Evolutionary conservation across 1,284 basidiomycete genomes (phyloP).

Genomic region (Takashimella koratensis): DNA sequence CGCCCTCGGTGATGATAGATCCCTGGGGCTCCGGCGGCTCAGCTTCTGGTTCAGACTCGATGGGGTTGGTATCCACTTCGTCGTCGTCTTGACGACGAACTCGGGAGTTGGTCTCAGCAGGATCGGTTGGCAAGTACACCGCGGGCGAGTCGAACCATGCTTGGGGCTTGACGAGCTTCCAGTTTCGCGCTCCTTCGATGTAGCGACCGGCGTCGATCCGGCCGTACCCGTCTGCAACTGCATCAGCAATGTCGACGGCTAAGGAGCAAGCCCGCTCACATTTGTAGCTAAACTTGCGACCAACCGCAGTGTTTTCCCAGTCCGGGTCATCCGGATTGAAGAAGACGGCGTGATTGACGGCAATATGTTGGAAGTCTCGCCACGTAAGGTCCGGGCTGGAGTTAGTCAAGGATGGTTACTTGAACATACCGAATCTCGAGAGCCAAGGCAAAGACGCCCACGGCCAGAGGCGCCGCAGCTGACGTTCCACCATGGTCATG

Average conservation of each 20-base stretch:
- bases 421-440: constrained; percentile 68
- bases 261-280: constrained; percentile 48
- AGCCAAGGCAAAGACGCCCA: constrained; percentile 83
- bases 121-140: constrained; percentile 55
- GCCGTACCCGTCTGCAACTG: constrained; percentile 70
- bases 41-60: constrained; percentile 9
- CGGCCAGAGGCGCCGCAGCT: constrained; percentile 94
- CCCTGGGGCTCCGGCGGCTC: constrained; percentile 16
- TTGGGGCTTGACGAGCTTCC: constrained; percentile 91
- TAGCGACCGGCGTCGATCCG: constrained; percentile 78
- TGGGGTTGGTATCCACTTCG: constrained; percentile 2
- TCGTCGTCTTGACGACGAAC: background rate
- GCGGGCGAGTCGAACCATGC: constrained; percentile 77
- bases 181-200: constrained; percentile 74
- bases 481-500: constrained; percentile 90
- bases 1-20: constrained; percentile 60
- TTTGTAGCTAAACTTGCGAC: constrained; percentile 89
- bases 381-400: constrained; percentile 84
- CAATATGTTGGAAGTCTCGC: constrained; percentile 93
- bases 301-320: constrained; percentile 82
- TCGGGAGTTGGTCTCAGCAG: background rate
- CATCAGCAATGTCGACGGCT: background rate
- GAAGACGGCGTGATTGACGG: constrained; percentile 70
- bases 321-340: constrained; percentile 89
- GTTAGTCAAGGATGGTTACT: background rate